Evolutionary conservation across 805 yeast genomes (phyloP), one percentile per base, ranked within the genome.

Genomic region (Pichia cabralensis): DNA sequence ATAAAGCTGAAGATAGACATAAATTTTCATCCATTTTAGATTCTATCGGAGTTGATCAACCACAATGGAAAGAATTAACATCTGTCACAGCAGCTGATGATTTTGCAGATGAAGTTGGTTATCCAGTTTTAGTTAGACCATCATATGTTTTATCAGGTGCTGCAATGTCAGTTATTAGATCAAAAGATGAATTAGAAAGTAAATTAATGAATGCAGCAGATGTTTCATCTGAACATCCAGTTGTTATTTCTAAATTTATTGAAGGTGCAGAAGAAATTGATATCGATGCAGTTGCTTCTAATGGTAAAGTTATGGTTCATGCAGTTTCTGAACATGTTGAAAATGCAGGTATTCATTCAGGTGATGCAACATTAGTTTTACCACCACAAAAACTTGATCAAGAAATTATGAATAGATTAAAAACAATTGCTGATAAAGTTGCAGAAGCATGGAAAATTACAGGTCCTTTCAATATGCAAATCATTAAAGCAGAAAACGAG

Each of bases 381-480:
- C 98, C 98, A 40, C 97, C 98, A 19, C 94, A 80, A 59, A 64
- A 68, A 40, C 67, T 92, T 42, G 74, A 77, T 29, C 76, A 77
- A 30, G 67, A 62, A 13, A 69, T 77, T 34, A 67, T 88, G 71
- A 62, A 50, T 18, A 74, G 96, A 55, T 68, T 89, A 48, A 84
- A 83, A 62, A 85, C 70, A 32, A 86, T 86, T 50, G 88, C 97
- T 38, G 89, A 80, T 51, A 88, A 85, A 66, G 95, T 89, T 53
- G 97, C 95, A 24, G 59, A 65, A 38, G 97, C 97, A 20, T 86
- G 92, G 82, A 80, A 84, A 40, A 88, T 89, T 52, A 84, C 96
- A 30, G 98, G 98, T 52, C 98, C 98, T 18, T 89, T 82, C 74
- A 89, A 89, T 67, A 94, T 89, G 94, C 97, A 92, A 69, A 79